Base-by-base conservation (phyloP, 345 rosid genomes). In the Clarkia xantiana region DNA sequence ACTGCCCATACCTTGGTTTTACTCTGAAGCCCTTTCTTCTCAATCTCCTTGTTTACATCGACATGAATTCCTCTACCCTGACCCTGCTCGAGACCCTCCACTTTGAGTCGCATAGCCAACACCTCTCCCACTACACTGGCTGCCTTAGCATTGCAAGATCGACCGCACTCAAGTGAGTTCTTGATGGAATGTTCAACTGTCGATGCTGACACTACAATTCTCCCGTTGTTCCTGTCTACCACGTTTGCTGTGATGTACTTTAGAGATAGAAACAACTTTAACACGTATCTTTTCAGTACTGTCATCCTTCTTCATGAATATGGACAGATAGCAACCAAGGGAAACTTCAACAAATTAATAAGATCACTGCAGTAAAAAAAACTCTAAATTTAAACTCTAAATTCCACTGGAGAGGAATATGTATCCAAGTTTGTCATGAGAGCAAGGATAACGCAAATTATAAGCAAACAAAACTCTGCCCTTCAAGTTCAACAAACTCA, bases 211-310 rank as follows among this genome's bases (percentile, higher is more conserved):
- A 74, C 84, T 6, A 85, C 76, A 16, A 82, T 59, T 59, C 85
- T 65, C 22, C 90, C 87, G n/a, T 71, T 75, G 69, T 82, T 89
- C 63, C 94, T 67, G 69, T 81, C 97, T 13, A 90, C 71, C 1
- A 86, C 84, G 19, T 90, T 83, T 17, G 82, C 90, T 10, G 87
- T 82, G 39, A 85, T 69, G 76, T 82, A 75, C 72, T 84, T 82
- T 44, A 84, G 52, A 11, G 93, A 84, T 56, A 84, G 67, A 69
- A 88, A 84, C 57, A 78, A 44, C 66, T 83, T 69, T 19, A 84
- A 55, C 36, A 76, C 78, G 16, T 79, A 77, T 47, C 94, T 76
- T 76, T 85, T 85, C 38, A 77, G 53, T 14, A 76, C 73, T 11
- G 80, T 71, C 93, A 84, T 88, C 41, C 18, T 42, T 58, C 54